Evolutionary conservation across 768 basidiomycete genomes (phyloP), one percentile per base, ranked within the genome.

Genomic region (Sporobolomyces pararoseus): DNA sequence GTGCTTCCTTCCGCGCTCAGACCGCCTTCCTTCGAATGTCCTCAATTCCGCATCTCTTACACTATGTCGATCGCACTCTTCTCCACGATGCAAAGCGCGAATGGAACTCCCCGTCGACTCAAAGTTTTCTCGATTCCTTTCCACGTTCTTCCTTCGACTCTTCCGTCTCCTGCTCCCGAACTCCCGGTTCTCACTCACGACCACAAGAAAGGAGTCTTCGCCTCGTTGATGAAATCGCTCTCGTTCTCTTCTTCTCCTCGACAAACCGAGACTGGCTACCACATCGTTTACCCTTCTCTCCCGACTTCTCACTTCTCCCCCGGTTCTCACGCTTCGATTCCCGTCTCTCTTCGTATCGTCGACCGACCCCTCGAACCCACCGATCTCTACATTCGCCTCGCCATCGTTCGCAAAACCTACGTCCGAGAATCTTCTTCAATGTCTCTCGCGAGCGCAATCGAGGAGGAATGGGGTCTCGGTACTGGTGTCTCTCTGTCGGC

Each of bases 41-140:
- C 69, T 0, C 72, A 76, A 34, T 76, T 76, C 70, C 71, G 75
- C 21, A 75, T 77, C 42, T 66, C 69, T 52, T 77, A 77, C 71
- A 75, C 73, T 32, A 77, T 77, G 76, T 75, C 75, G 32, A 68
- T 77, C 64, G 76, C 74, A 9, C 71, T 77, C 67, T 77, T 77
- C 58, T 66, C 64, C n/a, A 55, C 67, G 12, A 35, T 62, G 46
- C 62, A 61, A n/a, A 57, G 64, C 34, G 50, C 72, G 31, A 70
- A 68, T 58, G 66, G 64, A 1, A 73, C 72, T 5, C 75, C 76
- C 1, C 63, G 72, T 2, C 68, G 75, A 2, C 67, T 77, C 63
- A 75, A 76, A 62, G 70, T 77, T 62, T 71, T 74, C 65, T 74
- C 73, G 19, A 62, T 76, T 21, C 76, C 76, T 13, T 77, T 77